Evolutionary conservation across 1,284 basidiomycete genomes (phyloP), one percentile per base, ranked within the genome.

Genomic region (Jaminaea rosea): DNA sequence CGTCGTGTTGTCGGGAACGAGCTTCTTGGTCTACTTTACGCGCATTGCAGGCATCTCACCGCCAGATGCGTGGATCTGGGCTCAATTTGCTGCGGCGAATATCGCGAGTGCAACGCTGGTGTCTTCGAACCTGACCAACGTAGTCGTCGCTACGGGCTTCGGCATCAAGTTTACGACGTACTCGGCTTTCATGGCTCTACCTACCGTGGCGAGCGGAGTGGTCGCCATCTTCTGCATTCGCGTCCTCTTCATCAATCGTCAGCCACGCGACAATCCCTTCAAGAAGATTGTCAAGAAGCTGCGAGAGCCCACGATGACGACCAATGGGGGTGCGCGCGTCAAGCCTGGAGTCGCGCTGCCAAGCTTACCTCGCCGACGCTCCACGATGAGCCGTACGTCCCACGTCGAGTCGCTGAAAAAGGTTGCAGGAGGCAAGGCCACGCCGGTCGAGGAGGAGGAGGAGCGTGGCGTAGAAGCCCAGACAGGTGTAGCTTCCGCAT

Each of bases 1-100:
- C 0, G 76, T 77, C 56, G 73, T 77, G 7, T 59, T 76, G 1
- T 73, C 58, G 9, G 86, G 88, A 1, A 93, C 89, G 0, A 84
- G 84, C 0, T 93, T 93, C 73, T 75, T 93, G 39, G 84, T 84
- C 6, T 91, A 92, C 69, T 86, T 89, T 59, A 88, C 87, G 0
- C 76, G 81, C n/a, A 83, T 84, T 2, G 82, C 84, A 4, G 79
- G 79, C 0, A 81, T 84, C 54, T 66, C 71, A 19, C 79, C 80
- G 23, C 82, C 83, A 0, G 79, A 79, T 0, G 80, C 83, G 0
- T 86, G 82, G 81, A 79, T 84, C 21, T 85, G 83, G 72, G 77
- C 80, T 19, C 83, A 86, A 61, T 85, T 87, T 65, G 78, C 81
- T 10, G 80, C 80, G 0, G 88, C 88, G 3, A 97, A 97, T 71